phyloP scores from a whole-genome alignment of 2,329 filamentous ascomycete genomes.

The Hypoxylon sp. region DNA sequence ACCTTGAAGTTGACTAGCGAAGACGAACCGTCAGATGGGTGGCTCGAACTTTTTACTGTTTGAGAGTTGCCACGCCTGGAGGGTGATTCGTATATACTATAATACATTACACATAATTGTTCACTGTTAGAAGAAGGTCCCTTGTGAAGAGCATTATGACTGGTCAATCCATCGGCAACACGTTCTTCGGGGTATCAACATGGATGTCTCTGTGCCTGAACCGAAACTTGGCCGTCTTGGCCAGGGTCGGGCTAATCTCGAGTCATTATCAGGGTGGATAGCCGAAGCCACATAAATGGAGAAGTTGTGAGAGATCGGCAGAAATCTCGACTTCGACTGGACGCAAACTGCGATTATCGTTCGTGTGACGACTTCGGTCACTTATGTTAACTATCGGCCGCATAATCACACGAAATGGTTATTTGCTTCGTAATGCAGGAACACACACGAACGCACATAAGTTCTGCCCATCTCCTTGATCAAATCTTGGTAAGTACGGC shows the following conservation, averaged over 20 bases:
- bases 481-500: slow-evolving; percentile 40
- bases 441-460: slow-evolving; percentile 18
- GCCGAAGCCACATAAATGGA: slow-evolving; percentile 40
- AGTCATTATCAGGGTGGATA: slow-evolving; percentile 45
- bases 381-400: slow-evolving; percentile 25
- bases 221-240: slow-evolving; percentile 38
- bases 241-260: slow-evolving; percentile 42
- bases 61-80: slow-evolving; percentile 6
- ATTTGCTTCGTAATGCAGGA: slow-evolving; percentile 40
- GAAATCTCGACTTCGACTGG: slow-evolving; percentile 25
- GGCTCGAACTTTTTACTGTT: slow-evolving; percentile 35
- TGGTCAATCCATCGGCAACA: slow-evolving; percentile 38
- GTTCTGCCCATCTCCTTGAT: slow-evolving; percentile 20
- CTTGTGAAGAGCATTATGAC: slow-evolving; percentile 41
- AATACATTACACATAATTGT: slow-evolving; percentile 27
- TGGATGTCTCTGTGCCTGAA: slow-evolving; percentile 42
- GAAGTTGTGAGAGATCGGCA: slow-evolving; percentile 39
- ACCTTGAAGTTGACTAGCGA: slow-evolving; percentile 41
- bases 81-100: slow-evolving; percentile 35
- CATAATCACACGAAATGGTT: slow-evolving; percentile 37
- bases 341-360: slow-evolving; percentile 29
- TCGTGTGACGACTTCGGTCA: slow-evolving; percentile 39
- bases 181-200: slow-evolving; percentile 35
- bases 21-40: slow-evolving; percentile 24
- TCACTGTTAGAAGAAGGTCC: slow-evolving; percentile 22